Evolutionary conservation across 2,329 filamentous ascomycete genomes (phyloP).

Genomic region (Venturia carpophila): DNA sequence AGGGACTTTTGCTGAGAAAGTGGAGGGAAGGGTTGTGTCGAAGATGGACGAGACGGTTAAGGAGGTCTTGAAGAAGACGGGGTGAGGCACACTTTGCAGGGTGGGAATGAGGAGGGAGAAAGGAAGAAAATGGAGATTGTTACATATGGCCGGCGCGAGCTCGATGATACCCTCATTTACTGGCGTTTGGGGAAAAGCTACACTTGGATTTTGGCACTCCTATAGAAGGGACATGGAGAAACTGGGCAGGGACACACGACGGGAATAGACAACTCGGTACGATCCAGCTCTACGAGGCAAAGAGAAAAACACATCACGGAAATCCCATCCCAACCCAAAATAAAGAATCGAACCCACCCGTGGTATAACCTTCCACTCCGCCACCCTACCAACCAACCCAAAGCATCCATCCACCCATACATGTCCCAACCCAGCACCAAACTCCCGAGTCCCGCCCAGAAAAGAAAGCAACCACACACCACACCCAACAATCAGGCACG

Average conservation of each 20-base stretch:
- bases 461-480: too few relatives aligned
- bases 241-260: neutral
- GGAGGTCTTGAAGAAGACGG: conserved; percentile 13
- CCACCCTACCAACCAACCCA: too few relatives aligned
- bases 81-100: neutral
- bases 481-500: too few relatives aligned
- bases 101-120: neutral
- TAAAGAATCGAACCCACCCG: too few relatives aligned
- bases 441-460: too few relatives aligned
- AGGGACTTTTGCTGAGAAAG: neutral
- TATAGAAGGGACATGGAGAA: neutral
- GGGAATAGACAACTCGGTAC: too few relatives aligned
- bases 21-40: neutral
- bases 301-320: too few relatives aligned
- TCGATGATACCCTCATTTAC: conserved; percentile 9
- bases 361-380: too few relatives aligned
- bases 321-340: too few relatives aligned
- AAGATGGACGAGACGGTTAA: conserved; percentile 10
- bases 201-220: neutral
- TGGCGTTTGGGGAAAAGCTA: neutral
- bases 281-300: too few relatives aligned
- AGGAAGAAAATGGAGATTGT: neutral
- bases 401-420: too few relatives aligned
- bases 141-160: neutral
- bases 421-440: too few relatives aligned